phyloP scores from a whole-genome alignment of 2,329 filamentous ascomycete species.

The Pestalotiopsis sp. region DNA sequence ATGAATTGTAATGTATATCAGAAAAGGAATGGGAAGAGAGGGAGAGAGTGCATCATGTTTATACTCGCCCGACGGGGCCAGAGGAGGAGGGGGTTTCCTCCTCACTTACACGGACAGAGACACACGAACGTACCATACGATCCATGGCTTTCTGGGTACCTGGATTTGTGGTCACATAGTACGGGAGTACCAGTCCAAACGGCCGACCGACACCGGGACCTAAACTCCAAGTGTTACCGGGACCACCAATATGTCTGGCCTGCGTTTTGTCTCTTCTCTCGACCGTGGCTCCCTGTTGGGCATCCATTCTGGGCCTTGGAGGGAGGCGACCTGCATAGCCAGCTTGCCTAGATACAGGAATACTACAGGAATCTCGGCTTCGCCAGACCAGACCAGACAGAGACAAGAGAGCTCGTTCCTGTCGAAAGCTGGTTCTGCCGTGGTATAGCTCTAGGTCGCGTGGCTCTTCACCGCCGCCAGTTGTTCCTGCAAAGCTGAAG shows the following conservation, averaged over 20 bases:
- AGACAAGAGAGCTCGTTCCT: neutral
- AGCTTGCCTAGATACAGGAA: neutral
- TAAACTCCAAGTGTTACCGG: no score
- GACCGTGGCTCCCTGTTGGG: conserved; percentile 10
- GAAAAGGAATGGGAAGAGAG: neutral
- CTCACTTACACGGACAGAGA: neutral
- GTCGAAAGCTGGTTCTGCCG: neutral
- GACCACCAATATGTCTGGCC: no score
- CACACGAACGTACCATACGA: neutral
- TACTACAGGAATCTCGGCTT: neutral
- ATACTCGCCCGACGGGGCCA: neutral
- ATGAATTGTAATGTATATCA: neutral
- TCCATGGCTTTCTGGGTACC: neutral
- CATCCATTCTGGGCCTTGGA: conserved; percentile 5
- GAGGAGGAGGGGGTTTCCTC: neutral
- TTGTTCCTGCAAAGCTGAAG: conserved; percentile 1
- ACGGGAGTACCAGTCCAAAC: neutral
- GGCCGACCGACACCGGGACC: conserved; percentile 10
- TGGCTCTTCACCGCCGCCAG: conserved; percentile 11
- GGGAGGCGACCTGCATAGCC: conserved; percentile 1
- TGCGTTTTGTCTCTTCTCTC: neutral
- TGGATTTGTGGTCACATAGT: conserved; percentile 1
- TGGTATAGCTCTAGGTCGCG: no score
- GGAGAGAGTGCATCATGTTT: neutral
- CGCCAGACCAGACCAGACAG: neutral